Evolutionary conservation across 306 rosid genomes (phyloP).

Genomic region (Cucurbita moschata): DNA sequence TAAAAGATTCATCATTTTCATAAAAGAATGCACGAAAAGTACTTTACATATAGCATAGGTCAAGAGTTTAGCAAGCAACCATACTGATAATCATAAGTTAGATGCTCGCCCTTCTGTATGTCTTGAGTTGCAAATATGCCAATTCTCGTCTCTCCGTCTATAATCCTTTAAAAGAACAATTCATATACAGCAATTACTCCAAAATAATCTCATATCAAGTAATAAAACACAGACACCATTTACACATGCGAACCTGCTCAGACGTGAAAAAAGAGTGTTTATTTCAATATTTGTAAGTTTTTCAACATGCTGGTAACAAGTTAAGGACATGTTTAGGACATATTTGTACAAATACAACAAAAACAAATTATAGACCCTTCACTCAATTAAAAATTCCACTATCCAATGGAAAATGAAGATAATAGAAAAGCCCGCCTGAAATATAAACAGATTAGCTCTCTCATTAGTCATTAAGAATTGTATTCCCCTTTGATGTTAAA

Average conservation of each 20-base stretch:
- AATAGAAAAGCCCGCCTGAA: neutral
- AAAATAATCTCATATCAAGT: neutral
- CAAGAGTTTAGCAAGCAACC: slow-evolving; percentile 21
- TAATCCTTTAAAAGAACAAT: slow-evolving; percentile 44
- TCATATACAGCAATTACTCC: neutral
- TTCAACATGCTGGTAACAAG: neutral
- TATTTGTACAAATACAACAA: neutral
- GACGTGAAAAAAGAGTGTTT: neutral
- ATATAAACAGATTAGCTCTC: neutral
- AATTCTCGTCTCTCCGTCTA: slow-evolving; percentile 86
- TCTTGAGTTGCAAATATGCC: slow-evolving; percentile 73
- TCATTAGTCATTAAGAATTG: neutral
- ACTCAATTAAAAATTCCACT: neutral
- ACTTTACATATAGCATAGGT: slow-evolving; percentile 1
- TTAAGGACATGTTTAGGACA: neutral
- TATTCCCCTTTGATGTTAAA: neutral
- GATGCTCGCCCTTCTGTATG: slow-evolving; percentile 75
- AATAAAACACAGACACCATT: neutral
- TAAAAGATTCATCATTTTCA: neutral
- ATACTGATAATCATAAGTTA: slow-evolving; percentile 93
- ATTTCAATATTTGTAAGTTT: neutral
- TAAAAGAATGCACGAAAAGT: neutral
- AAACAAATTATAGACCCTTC: neutral
- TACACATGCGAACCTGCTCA: neutral
- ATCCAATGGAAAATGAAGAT: neutral